These are phyloP conservation scores for Diplodia sapinea DNA, from an alignment of 2,329 filamentous ascomycete species.

Conservation along the genomic window DNA sequence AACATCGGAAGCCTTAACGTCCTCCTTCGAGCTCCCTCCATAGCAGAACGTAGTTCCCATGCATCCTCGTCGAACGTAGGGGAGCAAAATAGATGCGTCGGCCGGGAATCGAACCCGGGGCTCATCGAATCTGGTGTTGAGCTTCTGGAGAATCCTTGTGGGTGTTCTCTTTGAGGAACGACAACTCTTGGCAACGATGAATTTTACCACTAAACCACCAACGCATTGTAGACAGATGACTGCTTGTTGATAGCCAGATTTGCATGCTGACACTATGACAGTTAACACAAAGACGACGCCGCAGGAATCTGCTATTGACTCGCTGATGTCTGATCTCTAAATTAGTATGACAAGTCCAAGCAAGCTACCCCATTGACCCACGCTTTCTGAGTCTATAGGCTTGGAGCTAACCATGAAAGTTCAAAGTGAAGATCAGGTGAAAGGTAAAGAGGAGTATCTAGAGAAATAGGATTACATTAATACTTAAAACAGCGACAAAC, in stretches of 20 bases:
- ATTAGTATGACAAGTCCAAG: too few relatives aligned
- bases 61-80: neutral
- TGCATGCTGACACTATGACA: neutral
- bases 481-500: too few relatives aligned
- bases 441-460: neutral
- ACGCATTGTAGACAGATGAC: neutral
- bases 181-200: constrained; percentile 24
- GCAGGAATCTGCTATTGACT: neutral
- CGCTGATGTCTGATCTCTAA: too few relatives aligned
- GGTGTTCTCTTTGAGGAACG: neutral
- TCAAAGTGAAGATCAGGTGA: neutral
- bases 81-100: constrained; percentile 23
- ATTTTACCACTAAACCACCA: constrained; percentile 31
- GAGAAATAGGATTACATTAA: neutral
- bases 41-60: neutral
- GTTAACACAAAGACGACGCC: too few relatives aligned
- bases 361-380: too few relatives aligned
- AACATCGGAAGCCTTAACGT: neutral
- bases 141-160: neutral
- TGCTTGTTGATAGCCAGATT: neutral
- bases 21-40: neutral
- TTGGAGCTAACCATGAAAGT: neutral
- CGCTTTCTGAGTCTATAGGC: too few relatives aligned
- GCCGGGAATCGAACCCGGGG: constrained; percentile 32
- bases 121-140: constrained; percentile 21